phyloP scores from a whole-genome alignment of 768 basidiomycete species.

The Boletus barrowsii region DNA sequence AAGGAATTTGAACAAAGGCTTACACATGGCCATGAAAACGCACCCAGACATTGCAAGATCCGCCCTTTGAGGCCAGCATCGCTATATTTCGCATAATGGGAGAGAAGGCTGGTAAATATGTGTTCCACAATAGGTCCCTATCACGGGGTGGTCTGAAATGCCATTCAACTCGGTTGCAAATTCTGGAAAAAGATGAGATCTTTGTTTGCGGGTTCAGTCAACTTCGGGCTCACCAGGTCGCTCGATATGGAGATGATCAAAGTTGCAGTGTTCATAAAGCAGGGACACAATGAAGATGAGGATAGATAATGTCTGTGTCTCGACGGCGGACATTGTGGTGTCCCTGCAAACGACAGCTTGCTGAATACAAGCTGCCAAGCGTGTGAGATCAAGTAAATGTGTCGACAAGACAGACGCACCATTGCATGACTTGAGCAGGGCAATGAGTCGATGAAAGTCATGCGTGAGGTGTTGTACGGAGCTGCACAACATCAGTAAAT shows the following conservation, averaged over 20 bases:
- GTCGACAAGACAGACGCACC: slow-evolving; percentile 37
- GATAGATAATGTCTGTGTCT: slow-evolving; percentile 57
- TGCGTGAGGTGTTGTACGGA: slow-evolving; percentile 84
- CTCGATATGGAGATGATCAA: slow-evolving; percentile 70
- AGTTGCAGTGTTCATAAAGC: slow-evolving; percentile 85
- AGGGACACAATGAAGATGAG: slow-evolving; percentile 83
- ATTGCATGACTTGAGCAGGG: slow-evolving; percentile 83
- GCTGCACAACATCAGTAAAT: no score
- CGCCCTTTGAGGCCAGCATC: slow-evolving; percentile 62
- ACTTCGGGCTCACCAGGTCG: slow-evolving; percentile 47
- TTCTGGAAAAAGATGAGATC: slow-evolving; percentile 33
- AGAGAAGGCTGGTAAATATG: slow-evolving; percentile 70
- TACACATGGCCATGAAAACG: slow-evolving; percentile 13
- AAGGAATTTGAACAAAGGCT: not conserved
- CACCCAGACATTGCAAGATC: slow-evolving; percentile 83
- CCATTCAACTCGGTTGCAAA: slow-evolving; percentile 54
- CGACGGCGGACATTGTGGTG: slow-evolving; percentile 42
- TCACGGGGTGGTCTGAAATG: slow-evolving; percentile 40
- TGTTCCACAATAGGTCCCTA: slow-evolving; percentile 79
- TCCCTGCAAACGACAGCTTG: slow-evolving; percentile 46
- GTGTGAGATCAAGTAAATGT: slow-evolving; percentile 3
- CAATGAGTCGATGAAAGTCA: slow-evolving; percentile 75
- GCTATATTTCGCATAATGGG: slow-evolving; percentile 65
- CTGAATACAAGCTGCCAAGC: slow-evolving; percentile 55
- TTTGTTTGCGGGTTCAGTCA: no score